These are phyloP conservation scores for Trypanosoma boissoni DNA, from an alignment of 208 protist species.

Conservation along the genomic window DNA sequence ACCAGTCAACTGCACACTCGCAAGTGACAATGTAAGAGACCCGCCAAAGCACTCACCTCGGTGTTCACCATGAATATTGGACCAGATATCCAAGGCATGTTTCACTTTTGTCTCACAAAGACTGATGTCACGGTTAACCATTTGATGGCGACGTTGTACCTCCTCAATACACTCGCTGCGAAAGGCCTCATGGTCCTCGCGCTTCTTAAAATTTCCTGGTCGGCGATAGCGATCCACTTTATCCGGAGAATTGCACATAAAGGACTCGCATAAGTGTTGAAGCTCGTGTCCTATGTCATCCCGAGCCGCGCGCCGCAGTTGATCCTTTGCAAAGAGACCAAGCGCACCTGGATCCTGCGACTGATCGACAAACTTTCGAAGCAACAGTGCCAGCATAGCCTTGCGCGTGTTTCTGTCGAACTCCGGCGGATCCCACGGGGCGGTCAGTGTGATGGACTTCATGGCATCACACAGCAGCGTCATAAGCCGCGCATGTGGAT, in stretches of 20 bases:
- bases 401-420: conserved; percentile 3
- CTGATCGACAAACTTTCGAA: conserved; percentile 16
- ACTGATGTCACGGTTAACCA: conserved; percentile 10
- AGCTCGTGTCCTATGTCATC: conserved; percentile 5
- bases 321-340: conserved; percentile 14
- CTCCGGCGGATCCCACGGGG: conserved; percentile 16
- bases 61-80: conserved; percentile 14
- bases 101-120: neutral
- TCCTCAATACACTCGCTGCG: conserved; percentile 11
- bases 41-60: conserved; percentile 15
- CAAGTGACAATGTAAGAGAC: conserved; percentile 3
- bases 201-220: conserved; percentile 9
- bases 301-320: conserved; percentile 5
- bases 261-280: conserved; percentile 12
- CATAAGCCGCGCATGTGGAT: neutral
- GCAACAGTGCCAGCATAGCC: conserved; percentile 5
- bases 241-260: conserved; percentile 10
- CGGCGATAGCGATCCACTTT: conserved; percentile 10
- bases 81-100: conserved; percentile 5
- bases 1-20: neutral
- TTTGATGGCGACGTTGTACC: conserved; percentile 10
- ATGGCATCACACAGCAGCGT: conserved; percentile 7
- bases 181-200: neutral
- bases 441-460: conserved; percentile 10
- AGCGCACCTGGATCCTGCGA: conserved; percentile 10